Percentiles rank a stretch among this genome's conserved stretches.
phyloP scores from a whole-genome alignment of 192 early-diverging fungal species.

The Mortierella antarctica region DNA sequence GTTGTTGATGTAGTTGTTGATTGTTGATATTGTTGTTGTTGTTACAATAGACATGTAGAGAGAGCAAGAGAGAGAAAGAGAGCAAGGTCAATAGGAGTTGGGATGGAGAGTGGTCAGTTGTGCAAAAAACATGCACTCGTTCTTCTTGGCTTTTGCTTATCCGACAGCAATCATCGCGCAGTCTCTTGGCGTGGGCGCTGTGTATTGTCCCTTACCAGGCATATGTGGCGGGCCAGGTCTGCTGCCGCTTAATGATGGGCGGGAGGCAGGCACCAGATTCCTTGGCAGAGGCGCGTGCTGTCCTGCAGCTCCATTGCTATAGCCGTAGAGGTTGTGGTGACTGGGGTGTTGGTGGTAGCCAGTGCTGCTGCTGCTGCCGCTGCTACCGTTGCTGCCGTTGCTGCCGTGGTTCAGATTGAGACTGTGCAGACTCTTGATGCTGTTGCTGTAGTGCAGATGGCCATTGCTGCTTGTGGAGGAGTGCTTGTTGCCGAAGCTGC shows the following conservation, averaged over 20 bases:
- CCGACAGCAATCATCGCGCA: too few species aligned
- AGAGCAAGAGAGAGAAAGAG: neutral
- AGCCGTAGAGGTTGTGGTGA: slow-evolving; percentile 3
- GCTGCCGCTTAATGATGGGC: neutral
- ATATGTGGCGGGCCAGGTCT: too few species aligned
- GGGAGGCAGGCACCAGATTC: neutral
- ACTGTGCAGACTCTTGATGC: slow-evolving; percentile 21
- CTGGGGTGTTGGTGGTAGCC: neutral
- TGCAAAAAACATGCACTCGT: too few species aligned
- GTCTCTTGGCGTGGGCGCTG: too few species aligned
- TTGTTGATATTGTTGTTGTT: neutral
- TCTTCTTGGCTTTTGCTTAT: too few species aligned
- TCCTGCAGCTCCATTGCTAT: neutral
- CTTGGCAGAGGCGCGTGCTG: neutral
- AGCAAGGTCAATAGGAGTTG: neutral
- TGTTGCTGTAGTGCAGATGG: slow-evolving; percentile 41
- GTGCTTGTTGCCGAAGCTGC: slow-evolving; percentile 17
- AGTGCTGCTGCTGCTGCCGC: neutral
- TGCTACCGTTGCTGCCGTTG: neutral
- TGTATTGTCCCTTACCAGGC: too few species aligned
- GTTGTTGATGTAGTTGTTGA: slow-evolving; percentile 11
- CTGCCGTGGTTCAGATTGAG: neutral
- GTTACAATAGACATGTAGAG: neutral
- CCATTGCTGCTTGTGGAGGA: slow-evolving; percentile 15
- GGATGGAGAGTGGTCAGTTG: too few species aligned